These are phyloP conservation scores for Gracilaria caudata DNA, from an alignment of 23 red algal genomes.

Conservation along the genomic window DNA sequence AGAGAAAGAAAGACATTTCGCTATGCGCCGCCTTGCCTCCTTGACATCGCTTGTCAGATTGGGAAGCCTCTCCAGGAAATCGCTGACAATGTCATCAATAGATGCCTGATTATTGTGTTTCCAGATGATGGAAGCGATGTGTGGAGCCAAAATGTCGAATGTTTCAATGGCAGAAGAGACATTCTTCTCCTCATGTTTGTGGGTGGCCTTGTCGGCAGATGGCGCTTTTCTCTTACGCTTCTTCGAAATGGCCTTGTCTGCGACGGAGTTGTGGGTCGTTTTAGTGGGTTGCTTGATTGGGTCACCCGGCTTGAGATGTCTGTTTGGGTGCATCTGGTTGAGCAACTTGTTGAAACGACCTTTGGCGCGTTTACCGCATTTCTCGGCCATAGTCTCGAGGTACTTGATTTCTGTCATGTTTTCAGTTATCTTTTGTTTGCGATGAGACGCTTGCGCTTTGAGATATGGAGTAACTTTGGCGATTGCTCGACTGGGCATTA, in stretches of 20 bases:
- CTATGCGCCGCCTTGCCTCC: slow-evolving; percentile 19
- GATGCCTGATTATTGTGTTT: slow-evolving; percentile 36
- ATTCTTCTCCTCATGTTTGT: slow-evolving; percentile 13
- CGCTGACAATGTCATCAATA: slow-evolving; percentile 23
- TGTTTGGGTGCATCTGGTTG: slow-evolving; percentile 59
- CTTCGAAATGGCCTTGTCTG: slow-evolving; percentile 54
- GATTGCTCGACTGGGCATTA: slow-evolving; percentile 4
- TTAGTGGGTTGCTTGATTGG: slow-evolving; percentile 35
- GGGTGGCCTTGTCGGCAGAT: background rate
- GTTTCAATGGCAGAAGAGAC: background rate
- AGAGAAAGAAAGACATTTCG: slow-evolving; percentile 22
- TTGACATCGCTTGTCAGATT: slow-evolving; percentile 13
- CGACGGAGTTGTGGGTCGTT: slow-evolving; percentile 25
- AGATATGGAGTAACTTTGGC: slow-evolving; percentile 31
- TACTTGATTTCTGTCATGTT: slow-evolving; percentile 44
- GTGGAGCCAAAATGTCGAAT: slow-evolving; percentile 25
- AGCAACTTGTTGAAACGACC: slow-evolving; percentile 45
- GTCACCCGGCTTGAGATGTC: slow-evolving; percentile 44
- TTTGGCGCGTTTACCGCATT: slow-evolving; percentile 40
- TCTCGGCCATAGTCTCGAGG: slow-evolving; percentile 48
- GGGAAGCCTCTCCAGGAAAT: background rate
- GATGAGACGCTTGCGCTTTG: slow-evolving; percentile 7
- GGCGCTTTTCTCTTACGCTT: slow-evolving; percentile 57
- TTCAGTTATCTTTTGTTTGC: slow-evolving; percentile 39
- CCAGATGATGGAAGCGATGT: slow-evolving; percentile 37